These are phyloP conservation scores for Solanum chmielewskii DNA, from an alignment of 257 asterid species.

Conservation along the genomic window DNA sequence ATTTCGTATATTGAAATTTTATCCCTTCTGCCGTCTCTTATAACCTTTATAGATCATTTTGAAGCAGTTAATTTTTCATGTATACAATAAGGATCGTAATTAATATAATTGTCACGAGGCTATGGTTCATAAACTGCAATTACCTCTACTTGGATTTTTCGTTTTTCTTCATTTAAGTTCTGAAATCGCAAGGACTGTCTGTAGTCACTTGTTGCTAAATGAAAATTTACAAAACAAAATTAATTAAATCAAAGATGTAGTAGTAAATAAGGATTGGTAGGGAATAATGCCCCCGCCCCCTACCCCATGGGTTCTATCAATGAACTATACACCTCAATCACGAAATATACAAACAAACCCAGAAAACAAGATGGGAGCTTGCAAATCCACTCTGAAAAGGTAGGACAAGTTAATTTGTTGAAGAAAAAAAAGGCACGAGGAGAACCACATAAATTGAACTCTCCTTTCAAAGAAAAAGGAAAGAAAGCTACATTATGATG, in stretches of 20 bases:
- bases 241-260: background rate
- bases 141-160: slow-evolving; percentile 88
- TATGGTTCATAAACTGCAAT: background rate
- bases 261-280: background rate
- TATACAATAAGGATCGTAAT: background rate
- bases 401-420: background rate
- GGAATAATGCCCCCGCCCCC: background rate
- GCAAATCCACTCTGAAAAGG: background rate
- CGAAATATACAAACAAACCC: background rate
- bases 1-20: slow-evolving; percentile 75
- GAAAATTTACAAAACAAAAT: slow-evolving; percentile 3
- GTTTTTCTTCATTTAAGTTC: slow-evolving; percentile 81
- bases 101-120: background rate
- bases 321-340: background rate
- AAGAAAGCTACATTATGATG: background rate
- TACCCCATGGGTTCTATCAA: background rate
- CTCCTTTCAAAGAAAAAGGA: background rate
- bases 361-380: background rate
- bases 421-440: background rate
- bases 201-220: slow-evolving; percentile 82
- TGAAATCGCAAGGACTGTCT: slow-evolving; percentile 92
- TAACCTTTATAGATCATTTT: slow-evolving; percentile 36
- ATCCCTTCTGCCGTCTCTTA: slow-evolving; percentile 83
- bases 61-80: background rate
- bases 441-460: background rate